Evolutionary conservation across 352 stramenopile species (phyloP).

Genomic region (Phytophthora pisi): DNA sequence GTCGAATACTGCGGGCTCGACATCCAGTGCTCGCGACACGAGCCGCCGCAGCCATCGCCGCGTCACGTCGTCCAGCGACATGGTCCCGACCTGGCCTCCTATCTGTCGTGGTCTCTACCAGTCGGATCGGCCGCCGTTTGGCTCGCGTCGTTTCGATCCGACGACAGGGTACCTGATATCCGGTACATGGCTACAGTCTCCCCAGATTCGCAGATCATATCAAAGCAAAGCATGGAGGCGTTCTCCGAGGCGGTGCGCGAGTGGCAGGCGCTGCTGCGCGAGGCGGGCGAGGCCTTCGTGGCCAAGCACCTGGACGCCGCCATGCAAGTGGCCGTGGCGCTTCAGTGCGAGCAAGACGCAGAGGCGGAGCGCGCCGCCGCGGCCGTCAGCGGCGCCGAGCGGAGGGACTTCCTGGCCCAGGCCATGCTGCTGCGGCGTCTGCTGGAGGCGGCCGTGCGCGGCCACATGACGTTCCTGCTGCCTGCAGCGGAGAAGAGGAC

Average conservation of each 20-base stretch:
- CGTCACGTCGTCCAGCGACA: slow-evolving; percentile 58
- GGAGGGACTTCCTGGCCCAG: slow-evolving; percentile 46
- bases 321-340: slow-evolving; percentile 42
- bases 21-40: slow-evolving; percentile 63
- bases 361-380: slow-evolving; percentile 5
- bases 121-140: slow-evolving; percentile 12
- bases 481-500: slow-evolving; percentile 10
- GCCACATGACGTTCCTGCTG: slow-evolving; percentile 64
- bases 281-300: slow-evolving; percentile 32
- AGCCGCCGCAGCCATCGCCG: slow-evolving; percentile 67
- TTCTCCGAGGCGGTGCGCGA: slow-evolving; percentile 43
- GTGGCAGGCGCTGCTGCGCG: slow-evolving; percentile 50
- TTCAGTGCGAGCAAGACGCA: slow-evolving; percentile 28
- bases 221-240: slow-evolving; percentile 18
- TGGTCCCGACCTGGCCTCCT: not conserved
- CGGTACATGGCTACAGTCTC: slow-evolving; percentile 11
- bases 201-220: too few relatives aligned
- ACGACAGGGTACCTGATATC: slow-evolving; percentile 12
- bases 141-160: slow-evolving; percentile 29
- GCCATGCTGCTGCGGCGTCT: slow-evolving; percentile 47
- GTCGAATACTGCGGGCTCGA: slow-evolving; percentile 63
- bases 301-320: slow-evolving; percentile 29
- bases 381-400: slow-evolving; percentile 33
- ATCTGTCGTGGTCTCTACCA: not conserved
- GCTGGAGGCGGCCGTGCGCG: slow-evolving; percentile 49